Conservation (phyloP, 176 grass and related monocot genomes). For the Panicum miliaceum region DNA sequence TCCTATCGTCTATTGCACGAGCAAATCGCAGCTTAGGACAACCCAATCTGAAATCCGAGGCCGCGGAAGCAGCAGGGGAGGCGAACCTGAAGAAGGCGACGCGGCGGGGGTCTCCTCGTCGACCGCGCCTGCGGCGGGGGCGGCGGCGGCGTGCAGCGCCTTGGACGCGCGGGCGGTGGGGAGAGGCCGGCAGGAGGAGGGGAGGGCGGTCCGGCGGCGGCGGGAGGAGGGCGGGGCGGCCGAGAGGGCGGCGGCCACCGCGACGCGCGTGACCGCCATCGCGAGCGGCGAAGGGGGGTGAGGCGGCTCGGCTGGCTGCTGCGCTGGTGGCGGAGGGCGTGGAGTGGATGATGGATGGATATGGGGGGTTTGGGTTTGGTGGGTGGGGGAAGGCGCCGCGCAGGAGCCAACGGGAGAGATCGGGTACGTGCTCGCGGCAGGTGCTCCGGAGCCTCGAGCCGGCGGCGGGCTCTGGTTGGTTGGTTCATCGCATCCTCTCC, state of each 20-base stretch:
- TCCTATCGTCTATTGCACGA: neutral
- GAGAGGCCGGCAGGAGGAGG: slow-evolving; percentile 29
- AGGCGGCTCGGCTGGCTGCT: slow-evolving; percentile 1
- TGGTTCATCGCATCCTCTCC: neutral
- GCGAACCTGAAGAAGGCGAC: slow-evolving; percentile 41
- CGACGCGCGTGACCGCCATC: slow-evolving; percentile 65
- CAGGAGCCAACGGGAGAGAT: neutral
- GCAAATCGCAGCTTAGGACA: neutral
- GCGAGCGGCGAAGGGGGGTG: neutral
- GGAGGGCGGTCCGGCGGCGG: slow-evolving; percentile 18
- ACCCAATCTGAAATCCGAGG: neutral
- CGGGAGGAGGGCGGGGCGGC: slow-evolving; percentile 45
- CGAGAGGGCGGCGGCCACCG: slow-evolving; percentile 53
- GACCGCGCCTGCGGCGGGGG: slow-evolving; percentile 28
- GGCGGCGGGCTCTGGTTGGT: neutral
- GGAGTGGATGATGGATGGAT: slow-evolving; percentile 28
- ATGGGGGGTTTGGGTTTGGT: slow-evolving; percentile 8
- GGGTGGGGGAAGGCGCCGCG: slow-evolving; percentile 6
- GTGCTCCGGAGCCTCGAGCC: too few species aligned
- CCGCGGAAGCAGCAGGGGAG: neutral
- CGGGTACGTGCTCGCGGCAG: neutral
- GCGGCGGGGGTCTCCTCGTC: slow-evolving; percentile 47
- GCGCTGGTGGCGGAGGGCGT: slow-evolving; percentile 32
- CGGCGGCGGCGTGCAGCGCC: slow-evolving; percentile 32
- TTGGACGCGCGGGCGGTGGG: slow-evolving; percentile 28